phyloP scores from a whole-genome alignment of 148 eudicot genomes.

The Cornus controversa region DNA sequence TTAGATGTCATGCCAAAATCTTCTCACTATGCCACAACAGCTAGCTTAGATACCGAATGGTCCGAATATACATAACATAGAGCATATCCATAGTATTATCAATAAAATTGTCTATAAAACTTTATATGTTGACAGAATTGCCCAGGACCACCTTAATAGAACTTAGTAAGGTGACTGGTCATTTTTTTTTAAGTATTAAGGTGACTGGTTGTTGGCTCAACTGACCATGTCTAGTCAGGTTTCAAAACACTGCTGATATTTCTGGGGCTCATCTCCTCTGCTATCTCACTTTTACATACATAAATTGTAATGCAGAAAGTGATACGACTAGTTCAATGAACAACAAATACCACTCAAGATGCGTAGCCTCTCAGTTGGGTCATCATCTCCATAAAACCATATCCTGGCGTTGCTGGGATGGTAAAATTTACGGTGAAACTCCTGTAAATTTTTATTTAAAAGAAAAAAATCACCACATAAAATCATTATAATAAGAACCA shows the following conservation, averaged over 20 bases:
- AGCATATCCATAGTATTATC: background rate
- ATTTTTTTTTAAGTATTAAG: too few relatives aligned
- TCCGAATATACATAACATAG: background rate
- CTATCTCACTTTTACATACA: background rate
- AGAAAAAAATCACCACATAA: background rate
- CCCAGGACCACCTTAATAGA: background rate
- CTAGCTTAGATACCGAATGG: too few relatives aligned
- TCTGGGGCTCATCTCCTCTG: background rate
- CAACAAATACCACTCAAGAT: constrained; percentile 73
- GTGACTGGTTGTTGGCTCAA: background rate
- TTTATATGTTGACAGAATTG: background rate
- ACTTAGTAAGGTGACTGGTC: background rate
- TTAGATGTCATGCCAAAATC: too few relatives aligned
- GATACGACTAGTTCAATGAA: background rate
- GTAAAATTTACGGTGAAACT: constrained; percentile 82
- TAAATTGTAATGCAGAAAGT: background rate
- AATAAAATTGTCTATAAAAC: background rate
- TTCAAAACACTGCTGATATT: constrained; percentile 8
- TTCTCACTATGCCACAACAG: too few relatives aligned
- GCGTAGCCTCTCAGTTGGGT: constrained; percentile 88
- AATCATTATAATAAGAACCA: background rate
- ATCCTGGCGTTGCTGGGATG: constrained; percentile 99
- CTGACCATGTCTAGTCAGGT: background rate
- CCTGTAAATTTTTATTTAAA: constrained; percentile 43
- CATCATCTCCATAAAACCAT: constrained; percentile 99